Conservation (phyloP, 2,329 filamentous ascomycete species). For the Aurifilum marmelostoma region DNA sequence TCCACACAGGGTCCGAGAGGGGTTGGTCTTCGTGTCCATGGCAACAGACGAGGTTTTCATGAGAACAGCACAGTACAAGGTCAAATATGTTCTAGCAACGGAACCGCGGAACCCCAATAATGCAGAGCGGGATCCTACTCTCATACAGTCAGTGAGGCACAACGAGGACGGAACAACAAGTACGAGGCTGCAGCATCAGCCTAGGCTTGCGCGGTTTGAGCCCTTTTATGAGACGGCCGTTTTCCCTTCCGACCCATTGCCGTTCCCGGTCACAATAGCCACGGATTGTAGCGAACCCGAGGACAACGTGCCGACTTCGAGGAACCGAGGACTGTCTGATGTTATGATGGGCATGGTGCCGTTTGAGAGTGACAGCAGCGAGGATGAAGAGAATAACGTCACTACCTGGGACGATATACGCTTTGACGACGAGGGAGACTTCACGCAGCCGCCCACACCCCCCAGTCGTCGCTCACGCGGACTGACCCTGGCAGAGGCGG, state of each 20-base stretch:
- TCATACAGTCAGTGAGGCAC: slow-evolving; percentile 56
- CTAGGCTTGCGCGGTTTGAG: slow-evolving; percentile 45
- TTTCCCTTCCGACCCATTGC: slow-evolving; percentile 25
- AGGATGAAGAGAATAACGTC: slow-evolving; percentile 40
- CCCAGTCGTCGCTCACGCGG: slow-evolving; percentile 34
- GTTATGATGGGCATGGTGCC: slow-evolving; percentile 59
- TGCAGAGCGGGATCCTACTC: slow-evolving; percentile 30
- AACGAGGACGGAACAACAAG: slow-evolving; percentile 55
- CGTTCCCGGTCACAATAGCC: slow-evolving; percentile 25
- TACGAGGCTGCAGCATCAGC: slow-evolving; percentile 44
- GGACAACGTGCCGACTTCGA: slow-evolving; percentile 41
- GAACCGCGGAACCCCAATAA: slow-evolving; percentile 32
- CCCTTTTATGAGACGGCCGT: slow-evolving; percentile 39
- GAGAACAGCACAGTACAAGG: slow-evolving; percentile 74
- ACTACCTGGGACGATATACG: slow-evolving; percentile 39
- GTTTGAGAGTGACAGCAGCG: slow-evolving; percentile 54
- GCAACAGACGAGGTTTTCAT: slow-evolving; percentile 73
- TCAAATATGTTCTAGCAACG: slow-evolving; percentile 58
- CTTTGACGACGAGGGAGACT: slow-evolving; percentile 33
- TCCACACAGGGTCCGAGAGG: slow-evolving; percentile 74
- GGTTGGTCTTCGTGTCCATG: slow-evolving; percentile 92
- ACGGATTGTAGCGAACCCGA: slow-evolving; percentile 66
- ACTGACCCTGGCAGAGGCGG: slow-evolving; percentile 44
- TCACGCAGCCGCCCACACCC: slow-evolving; percentile 25
- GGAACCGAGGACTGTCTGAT: slow-evolving; percentile 45